Conservation (phyloP, 2,329 filamentous ascomycete genomes). For the Salinomyces thailandicus region DNA sequence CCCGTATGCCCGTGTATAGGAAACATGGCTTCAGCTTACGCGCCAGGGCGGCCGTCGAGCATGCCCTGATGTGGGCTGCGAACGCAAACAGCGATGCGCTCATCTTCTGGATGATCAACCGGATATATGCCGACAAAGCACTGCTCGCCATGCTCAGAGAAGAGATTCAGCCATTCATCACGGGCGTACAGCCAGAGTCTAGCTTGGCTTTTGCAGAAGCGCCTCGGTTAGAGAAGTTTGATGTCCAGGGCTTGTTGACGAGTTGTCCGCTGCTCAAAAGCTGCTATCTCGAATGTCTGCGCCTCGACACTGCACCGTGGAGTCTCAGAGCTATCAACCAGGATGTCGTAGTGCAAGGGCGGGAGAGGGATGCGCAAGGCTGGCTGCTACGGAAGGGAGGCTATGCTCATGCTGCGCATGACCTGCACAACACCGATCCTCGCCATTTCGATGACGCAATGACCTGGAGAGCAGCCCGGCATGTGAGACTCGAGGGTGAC, state of each 20-base stretch:
- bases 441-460: constrained; percentile 24
- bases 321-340: constrained; percentile 25
- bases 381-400: constrained; percentile 27
- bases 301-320: constrained; percentile 28
- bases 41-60: constrained; percentile 29
- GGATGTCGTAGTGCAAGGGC: constrained; percentile 26
- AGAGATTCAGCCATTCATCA: constrained; percentile 25
- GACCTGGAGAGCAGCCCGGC: constrained; percentile 24
- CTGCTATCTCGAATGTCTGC: constrained; percentile 28
- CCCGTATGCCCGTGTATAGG: constrained; percentile 23
- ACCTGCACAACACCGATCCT: constrained; percentile 28
- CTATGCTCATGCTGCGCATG: constrained; percentile 28
- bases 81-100: constrained; percentile 44
- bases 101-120: constrained; percentile 30
- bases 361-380: constrained; percentile 24
- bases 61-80: constrained; percentile 46
- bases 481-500: constrained; percentile 23
- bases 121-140: constrained; percentile 24
- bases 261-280: constrained; percentile 29
- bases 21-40: constrained; percentile 22
- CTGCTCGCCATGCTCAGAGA: constrained; percentile 25
- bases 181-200: constrained; percentile 20
- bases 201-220: constrained; percentile 24
- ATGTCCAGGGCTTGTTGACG: constrained; percentile 23
- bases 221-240: constrained; percentile 22